Evolutionary conservation across 2,329 filamentous ascomycete genomes (phyloP), one percentile per base, ranked within the genome.

Genomic region (Colletotrichum liriopes): DNA sequence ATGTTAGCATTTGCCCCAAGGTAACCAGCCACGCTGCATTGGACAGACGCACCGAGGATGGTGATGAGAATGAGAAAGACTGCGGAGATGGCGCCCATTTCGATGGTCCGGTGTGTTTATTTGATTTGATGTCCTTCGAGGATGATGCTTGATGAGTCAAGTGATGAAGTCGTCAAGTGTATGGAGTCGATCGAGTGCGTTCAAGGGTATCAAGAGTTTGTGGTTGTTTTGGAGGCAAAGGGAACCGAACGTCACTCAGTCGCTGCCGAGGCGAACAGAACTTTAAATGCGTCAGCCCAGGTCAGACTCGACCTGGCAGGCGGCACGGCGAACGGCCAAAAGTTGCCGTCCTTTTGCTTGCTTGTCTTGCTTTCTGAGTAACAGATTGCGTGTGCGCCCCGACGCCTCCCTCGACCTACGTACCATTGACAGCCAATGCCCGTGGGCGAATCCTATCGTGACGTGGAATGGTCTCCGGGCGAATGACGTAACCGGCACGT

Each of bases 51-150:
- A 90, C 88, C 84, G 74, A 89, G 75, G 67, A 90, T 81, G 75
- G 87, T 89, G 78, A 89, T 83, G 70, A 90, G 76, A 56, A 89
- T 79, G 72, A 89, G 75, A 37, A 89, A 78, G 59, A 90, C 78
- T 35, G 85, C 84, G 20, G 86, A 87, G 45, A 79, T 81, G 73
- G 79, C 85, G 75, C 86, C 84, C 88, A 89, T 90, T 63, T 76
- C 84, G 77, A 66, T 76, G 73, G 73, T 74, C 74, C 69, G 52
- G 69, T 64, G 59, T 37, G n/a, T 32, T 41, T 29, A 26, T n/a
- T 37, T 52, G 20, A 41, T 41, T 52, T 16, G 20, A 47, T 8
- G 29, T 37, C 32, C 8, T 69, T 41, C 59, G 60, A 68, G 63
- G 72, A 67, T 72, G 52, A 67, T 72, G 72, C 58, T 60, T 73